Percentiles rank a stretch among this genome's conserved stretches.
Evolutionary conservation across 163 green algal species (phyloP).

Genomic region (Volvox carteri): DNA sequence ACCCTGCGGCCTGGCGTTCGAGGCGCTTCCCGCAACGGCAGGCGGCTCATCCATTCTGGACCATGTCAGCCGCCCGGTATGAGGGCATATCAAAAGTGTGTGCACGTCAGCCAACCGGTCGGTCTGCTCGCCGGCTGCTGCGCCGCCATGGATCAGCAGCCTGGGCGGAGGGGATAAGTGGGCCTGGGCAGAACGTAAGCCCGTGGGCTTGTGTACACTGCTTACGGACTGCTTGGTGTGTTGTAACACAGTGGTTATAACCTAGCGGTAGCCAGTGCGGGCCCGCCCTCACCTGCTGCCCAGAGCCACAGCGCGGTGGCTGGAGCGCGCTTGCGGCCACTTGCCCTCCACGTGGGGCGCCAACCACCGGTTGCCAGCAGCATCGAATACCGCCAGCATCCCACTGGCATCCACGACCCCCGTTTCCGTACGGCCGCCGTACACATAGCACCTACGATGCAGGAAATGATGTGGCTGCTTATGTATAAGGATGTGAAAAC

Average conservation of each 20-base stretch:
- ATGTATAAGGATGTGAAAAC: no score
- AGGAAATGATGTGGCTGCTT: no score
- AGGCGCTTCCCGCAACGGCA: not conserved
- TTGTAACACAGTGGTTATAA: no score
- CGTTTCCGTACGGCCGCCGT: conserved; percentile 37
- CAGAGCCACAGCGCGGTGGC: conserved; percentile 42
- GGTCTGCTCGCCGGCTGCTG: not conserved
- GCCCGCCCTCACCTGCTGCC: conserved; percentile 19
- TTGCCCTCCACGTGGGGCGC: not conserved
- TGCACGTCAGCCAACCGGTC: conserved; percentile 30
- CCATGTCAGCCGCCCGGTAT: not conserved
- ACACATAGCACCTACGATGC: conserved; percentile 45
- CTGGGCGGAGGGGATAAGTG: not conserved
- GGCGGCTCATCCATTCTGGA: conserved; percentile 16
- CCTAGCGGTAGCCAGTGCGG: no score
- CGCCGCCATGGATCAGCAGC: conserved; percentile 46
- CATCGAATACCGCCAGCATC: conserved; percentile 43
- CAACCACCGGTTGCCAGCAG: not conserved
- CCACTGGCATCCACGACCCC: not conserved
- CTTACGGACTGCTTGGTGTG: no score
- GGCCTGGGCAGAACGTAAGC: no score
- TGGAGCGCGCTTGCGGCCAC: conserved; percentile 17
- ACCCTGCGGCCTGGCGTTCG: not conserved
- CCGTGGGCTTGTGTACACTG: not conserved
- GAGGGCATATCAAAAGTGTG: not conserved